Conservation (phyloP, 306 rosid species). For the Rubus idaeus region DNA sequence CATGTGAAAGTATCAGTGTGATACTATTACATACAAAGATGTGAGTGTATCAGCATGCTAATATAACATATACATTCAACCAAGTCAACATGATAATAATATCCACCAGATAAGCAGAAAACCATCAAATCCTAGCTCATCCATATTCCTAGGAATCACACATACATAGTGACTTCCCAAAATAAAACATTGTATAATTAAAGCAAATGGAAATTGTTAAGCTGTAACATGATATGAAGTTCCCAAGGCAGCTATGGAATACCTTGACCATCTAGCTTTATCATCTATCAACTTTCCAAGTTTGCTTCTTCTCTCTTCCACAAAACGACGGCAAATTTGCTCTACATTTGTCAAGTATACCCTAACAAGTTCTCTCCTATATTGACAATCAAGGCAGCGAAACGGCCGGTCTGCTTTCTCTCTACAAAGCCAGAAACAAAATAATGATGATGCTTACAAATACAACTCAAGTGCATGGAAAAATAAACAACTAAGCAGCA, state of each 20-base stretch:
- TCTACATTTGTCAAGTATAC: constrained; percentile 97
- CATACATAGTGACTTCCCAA: not conserved
- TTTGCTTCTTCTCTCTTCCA: constrained; percentile 93
- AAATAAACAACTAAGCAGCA: not conserved
- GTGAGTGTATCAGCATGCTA: too few species aligned
- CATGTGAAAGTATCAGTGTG: not conserved
- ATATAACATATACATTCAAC: not conserved
- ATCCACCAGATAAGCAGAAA: not conserved
- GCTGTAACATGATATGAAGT: constrained; percentile 3
- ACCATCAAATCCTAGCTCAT: not conserved
- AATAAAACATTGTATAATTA: not conserved
- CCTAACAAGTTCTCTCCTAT: constrained; percentile 99
- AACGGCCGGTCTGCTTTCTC: constrained; percentile 95
- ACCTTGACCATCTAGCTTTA: constrained; percentile 99
- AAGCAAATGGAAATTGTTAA: not conserved
- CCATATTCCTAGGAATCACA: not conserved
- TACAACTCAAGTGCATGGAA: constrained; percentile 21
- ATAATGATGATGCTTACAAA: constrained; percentile 22
- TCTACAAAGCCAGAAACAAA: constrained; percentile 54
- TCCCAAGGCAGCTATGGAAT: constrained; percentile 29
- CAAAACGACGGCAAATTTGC: constrained; percentile 96
- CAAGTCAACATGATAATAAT: not conserved
- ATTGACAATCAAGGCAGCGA: constrained; percentile 96
- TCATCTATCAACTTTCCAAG: constrained; percentile 90
- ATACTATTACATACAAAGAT: not conserved